Evolutionary conservation across 129 eudicot genomes (phyloP).

Genomic region (Chrysanthemum makinoi): DNA sequence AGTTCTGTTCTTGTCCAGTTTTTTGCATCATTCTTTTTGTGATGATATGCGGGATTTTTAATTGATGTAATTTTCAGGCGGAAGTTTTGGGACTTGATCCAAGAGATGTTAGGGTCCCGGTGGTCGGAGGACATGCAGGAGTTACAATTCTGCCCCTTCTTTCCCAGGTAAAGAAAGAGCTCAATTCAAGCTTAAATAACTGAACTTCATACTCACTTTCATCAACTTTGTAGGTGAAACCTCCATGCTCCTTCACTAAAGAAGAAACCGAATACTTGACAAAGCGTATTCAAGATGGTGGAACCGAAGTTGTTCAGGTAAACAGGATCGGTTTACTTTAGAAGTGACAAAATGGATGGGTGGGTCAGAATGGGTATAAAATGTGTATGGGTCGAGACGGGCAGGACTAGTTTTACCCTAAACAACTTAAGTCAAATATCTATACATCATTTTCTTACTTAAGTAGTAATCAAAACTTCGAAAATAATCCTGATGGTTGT

Average conservation of each 20-base stretch:
- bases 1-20: background rate
- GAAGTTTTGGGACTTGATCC: conserved; percentile 97
- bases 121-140: conserved; percentile 99
- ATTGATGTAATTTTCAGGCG: conserved; percentile 39
- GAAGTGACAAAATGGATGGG: background rate
- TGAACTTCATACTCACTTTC: conserved; percentile 1
- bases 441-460: background rate
- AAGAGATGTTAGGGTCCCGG: conserved; percentile 84
- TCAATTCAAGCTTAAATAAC: background rate
- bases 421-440: background rate
- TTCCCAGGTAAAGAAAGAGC: conserved; percentile 59
- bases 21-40: background rate
- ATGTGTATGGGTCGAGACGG: background rate
- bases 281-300: conserved; percentile 87
- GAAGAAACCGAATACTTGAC: conserved; percentile 83
- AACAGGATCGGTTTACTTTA: conserved; percentile 2
- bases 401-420: background rate
- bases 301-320: conserved; percentile 97
- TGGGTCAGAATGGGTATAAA: background rate
- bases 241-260: conserved; percentile 72
- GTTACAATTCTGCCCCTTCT: conserved; percentile 91
- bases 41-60: background rate
- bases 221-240: conserved; percentile 54
- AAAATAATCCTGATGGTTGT: background rate
- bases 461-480: background rate